These are phyloP conservation scores for Globisporangium recalcitrans DNA, from an alignment of 352 stramenopile species.

Conservation along the genomic window DNA sequence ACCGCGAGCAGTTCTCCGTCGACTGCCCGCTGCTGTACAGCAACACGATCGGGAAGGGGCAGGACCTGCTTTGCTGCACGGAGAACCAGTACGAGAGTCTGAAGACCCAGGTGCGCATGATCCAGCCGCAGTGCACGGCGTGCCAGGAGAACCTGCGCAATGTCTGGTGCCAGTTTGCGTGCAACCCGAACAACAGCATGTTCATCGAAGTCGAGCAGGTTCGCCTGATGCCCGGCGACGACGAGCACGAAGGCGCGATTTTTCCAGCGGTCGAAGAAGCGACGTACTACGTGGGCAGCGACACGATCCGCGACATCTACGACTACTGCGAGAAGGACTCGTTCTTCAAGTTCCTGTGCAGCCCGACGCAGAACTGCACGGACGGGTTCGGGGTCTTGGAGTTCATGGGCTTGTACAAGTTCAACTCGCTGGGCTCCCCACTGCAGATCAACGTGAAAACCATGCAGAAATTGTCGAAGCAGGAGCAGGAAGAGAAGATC, in stretches of 20 bases:
- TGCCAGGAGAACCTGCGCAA: constrained; percentile 77
- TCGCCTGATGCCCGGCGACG: constrained; percentile 49
- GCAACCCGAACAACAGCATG: constrained; percentile 72
- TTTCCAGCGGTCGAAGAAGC: constrained; percentile 66
- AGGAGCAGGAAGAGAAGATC: constrained; percentile 39
- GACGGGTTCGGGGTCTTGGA: constrained; percentile 44
- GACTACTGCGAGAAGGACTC: constrained; percentile 61
- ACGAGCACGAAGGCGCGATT: constrained; percentile 35
- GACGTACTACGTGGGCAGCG: constrained; percentile 61
- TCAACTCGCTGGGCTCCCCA: constrained; percentile 54
- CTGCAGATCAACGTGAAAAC: constrained; percentile 69
- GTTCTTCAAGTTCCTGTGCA: constrained; percentile 46
- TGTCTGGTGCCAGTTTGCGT: constrained; percentile 78
- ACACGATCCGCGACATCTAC: constrained; percentile 67
- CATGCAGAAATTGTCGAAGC: constrained; percentile 38
- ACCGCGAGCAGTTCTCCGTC: constrained; percentile 55
- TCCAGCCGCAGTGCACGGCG: constrained; percentile 51
- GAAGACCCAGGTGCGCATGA: constrained; percentile 51
- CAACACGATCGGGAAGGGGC: constrained; percentile 37
- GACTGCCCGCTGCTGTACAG: constrained; percentile 74
- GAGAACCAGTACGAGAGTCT: constrained; percentile 67
- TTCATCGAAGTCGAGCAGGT: constrained; percentile 72
- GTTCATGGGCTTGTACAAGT: constrained; percentile 64
- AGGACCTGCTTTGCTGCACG: constrained; percentile 72
- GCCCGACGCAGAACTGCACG: constrained; percentile 44